Evolutionary conservation across 257 asterid species (phyloP), one percentile per base, ranked within the genome.

Genomic region (Jasminum sambac): DNA sequence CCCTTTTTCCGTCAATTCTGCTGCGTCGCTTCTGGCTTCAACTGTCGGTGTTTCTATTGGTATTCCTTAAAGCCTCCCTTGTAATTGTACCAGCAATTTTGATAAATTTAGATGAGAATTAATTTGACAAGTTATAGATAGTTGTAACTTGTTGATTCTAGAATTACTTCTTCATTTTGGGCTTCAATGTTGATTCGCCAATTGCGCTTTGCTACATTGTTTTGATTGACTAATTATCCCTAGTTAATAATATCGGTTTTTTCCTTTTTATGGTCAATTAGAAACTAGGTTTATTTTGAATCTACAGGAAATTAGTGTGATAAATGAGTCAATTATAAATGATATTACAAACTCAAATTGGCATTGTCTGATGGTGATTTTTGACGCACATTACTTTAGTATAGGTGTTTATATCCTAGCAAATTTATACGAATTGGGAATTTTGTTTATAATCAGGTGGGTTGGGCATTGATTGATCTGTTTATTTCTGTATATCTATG

Each of bases 81-180:
- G 36, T 30, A 4, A 30, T 30, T 30, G 36, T 30, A 30, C 2
- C 2, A 1, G 36, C 36, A 30, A 1, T 30, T 30, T 30, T 30
- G 36, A 1, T 4, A 30, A 30, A 1, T 30, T 30, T 30, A 4
- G 36, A 4, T 30, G 36, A 30, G 16, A 55, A 55, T 11, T 55
- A 23, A 10, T 55, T 55, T 55, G 62, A 52, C 19, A 19, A 55
- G 34, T 55, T 21, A 21, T 70, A 40, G 40, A 48, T 66, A 26
- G 41, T 66, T 8, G 61, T 36, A 64, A 60, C 46, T 60, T 23
- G 41, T 66, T 58, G 58, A 63, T 61, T 69, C 34, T 42, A 11
- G 8, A 19, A n/a, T n/a, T n/a, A n/a, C n/a, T 66, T 17, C 1
- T 9, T 16, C 30, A 62, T 8, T 17, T 4, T 16, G 5, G 39